Percentiles rank a stretch among this genome's conserved stretches.
These are phyloP conservation scores for Diaporthe velutina DNA, from an alignment of 2,329 filamentous ascomycete genomes.

Conservation along the genomic window DNA sequence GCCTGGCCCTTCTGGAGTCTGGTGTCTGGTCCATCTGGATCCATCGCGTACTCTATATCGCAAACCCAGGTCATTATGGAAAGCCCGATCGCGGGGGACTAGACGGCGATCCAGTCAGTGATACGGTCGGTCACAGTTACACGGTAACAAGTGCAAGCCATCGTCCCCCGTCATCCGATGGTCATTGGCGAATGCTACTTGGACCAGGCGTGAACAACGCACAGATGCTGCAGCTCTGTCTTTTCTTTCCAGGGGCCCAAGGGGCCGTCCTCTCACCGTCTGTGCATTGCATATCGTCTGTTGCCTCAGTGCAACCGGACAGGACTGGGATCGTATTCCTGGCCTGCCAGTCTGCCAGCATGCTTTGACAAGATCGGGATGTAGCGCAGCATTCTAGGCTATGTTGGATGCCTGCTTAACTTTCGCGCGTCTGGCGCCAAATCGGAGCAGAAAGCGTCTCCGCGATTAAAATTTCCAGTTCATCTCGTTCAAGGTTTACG, in stretches of 20 bases:
- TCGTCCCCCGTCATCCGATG: neutral
- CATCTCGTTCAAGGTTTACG: neutral
- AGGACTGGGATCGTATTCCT: neutral
- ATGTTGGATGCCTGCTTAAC: neutral
- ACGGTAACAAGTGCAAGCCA: neutral
- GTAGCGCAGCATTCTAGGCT: neutral
- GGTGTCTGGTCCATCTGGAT: neutral
- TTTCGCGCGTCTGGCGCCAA: neutral
- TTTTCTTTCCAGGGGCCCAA: neutral
- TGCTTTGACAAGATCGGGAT: neutral
- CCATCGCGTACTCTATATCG: neutral
- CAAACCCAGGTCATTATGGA: neutral
- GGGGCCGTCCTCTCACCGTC: slow-evolving; percentile 9
- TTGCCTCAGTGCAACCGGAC: neutral
- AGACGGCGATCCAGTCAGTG: neutral
- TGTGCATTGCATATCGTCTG: slow-evolving; percentile 4
- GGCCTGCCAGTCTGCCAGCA: neutral
- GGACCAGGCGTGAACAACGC: slow-evolving; percentile 7
- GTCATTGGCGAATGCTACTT: slow-evolving; percentile 16
- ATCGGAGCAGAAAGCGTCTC: neutral
- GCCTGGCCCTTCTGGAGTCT: neutral
- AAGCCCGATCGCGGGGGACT: neutral
- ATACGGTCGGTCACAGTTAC: neutral
- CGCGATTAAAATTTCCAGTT: neutral
- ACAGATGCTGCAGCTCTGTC: slow-evolving; percentile 15